Base-by-base conservation (phyloP, 2,329 filamentous ascomycete genomes). In the Aspergillus thermomutatus region DNA sequence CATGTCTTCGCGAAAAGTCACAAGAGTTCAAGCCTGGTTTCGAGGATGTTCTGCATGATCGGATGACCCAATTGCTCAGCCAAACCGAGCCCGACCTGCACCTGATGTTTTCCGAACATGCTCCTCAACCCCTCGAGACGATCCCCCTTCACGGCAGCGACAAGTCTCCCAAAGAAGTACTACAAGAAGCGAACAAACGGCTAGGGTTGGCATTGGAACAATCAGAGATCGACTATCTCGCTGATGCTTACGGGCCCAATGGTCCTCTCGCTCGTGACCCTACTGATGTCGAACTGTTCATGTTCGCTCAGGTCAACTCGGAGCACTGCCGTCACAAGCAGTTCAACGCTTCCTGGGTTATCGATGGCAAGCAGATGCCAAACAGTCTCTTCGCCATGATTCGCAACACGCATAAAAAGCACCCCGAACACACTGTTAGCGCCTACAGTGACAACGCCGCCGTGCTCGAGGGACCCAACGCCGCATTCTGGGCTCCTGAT, bases 301-400 rank as follows among this genome's bases (percentile, higher is more conserved):
- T 97, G 94, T 99, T 97, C 74, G 93, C 93, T 17, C 94, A 99
- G 77, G 93, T 99, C 72, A 97, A 97, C 80, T 97, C 93, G 3
- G 94, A 99, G 81, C 93, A 97, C 76, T 96, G 85, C 70, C 78
- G 85, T 57, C 85, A 88, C 71, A 96, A 97, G 80, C 90, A 95
- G 67, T 99, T 99, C 83, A 99, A 99, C 75, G 92, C 94, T 27
- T 88, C 87, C 57, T 99, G 94, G 91, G 94, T 88, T 17, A 95
- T 99, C 66, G 92, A 99, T 72, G 92, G 92, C 52, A 81, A 89
- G 64, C 79, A 82, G 62, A 94, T 92, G 82, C 82, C 85, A 48
- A 84, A 89, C 71, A 93, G 88, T 63, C 82, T 99, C 7, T 99
- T 99, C 70, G 87, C 87, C 37, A 97, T 99, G 94, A 99, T 99